Conservation (phyloP, 768 basidiomycete genomes). For the Kwoniella sp. region DNA sequence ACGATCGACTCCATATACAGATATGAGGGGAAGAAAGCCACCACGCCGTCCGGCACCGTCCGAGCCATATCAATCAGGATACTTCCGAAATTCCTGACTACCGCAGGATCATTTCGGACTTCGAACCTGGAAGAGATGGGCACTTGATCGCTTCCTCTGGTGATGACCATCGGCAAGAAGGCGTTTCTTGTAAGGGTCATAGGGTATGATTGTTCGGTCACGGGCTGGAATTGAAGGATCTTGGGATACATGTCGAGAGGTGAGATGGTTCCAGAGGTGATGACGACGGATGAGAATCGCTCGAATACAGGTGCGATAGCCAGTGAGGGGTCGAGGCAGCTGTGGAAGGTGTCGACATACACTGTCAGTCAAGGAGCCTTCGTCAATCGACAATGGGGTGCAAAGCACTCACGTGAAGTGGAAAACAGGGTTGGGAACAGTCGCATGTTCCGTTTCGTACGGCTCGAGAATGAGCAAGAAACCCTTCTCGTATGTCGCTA, state of each 20-base stretch:
- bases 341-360: conserved; percentile 53
- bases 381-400: background rate
- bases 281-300: conserved; percentile 95
- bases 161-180: conserved; percentile 95
- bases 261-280: conserved; percentile 97
- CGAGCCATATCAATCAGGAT: conserved; percentile 98
- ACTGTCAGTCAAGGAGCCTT: conserved; percentile 24
- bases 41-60: conserved; percentile 96
- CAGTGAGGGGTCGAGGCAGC: conserved; percentile 94
- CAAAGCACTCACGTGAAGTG: conserved; percentile 76
- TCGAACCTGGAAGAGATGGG: conserved; percentile 98
- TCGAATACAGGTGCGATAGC: conserved; percentile 98
- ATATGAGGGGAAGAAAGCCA: conserved; percentile 98
- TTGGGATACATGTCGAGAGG: conserved; percentile 99
- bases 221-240: conserved; percentile 97
- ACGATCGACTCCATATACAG: conserved; percentile 99
- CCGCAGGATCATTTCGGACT: conserved; percentile 97
- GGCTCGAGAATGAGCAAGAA: conserved; percentile 96
- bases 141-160: conserved; percentile 96
- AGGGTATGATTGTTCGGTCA: conserved; percentile 93
- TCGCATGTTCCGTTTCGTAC: conserved; percentile 97
- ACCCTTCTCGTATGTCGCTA: conserved; percentile 97
- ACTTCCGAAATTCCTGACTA: conserved; percentile 97
- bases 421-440: conserved; percentile 97
- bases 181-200: conserved; percentile 97